phyloP scores from a whole-genome alignment of 2,329 filamentous ascomycete species.

The Shiraia sp. region DNA sequence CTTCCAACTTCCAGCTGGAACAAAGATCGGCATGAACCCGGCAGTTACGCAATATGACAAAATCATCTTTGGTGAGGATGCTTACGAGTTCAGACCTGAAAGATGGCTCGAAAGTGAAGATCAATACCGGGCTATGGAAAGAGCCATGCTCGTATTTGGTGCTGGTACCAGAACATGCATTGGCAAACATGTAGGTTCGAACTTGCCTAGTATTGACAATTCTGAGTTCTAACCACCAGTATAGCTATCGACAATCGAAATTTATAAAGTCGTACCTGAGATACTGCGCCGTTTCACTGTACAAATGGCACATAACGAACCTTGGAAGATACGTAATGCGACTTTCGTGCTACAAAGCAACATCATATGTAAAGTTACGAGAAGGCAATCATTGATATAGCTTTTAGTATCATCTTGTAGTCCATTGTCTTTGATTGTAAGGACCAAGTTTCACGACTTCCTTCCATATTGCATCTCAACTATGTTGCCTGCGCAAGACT shows the following conservation, averaged over 20 bases:
- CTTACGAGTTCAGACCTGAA: slow-evolving; percentile 49
- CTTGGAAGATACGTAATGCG: slow-evolving; percentile 21
- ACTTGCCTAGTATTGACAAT: too few relatives aligned
- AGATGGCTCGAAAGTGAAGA: slow-evolving; percentile 47
- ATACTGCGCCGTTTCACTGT: slow-evolving; percentile 20
- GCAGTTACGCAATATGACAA: slow-evolving; percentile 49
- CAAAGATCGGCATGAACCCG: slow-evolving; percentile 49
- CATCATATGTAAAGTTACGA: not conserved
- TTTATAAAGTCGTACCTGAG: slow-evolving; percentile 24
- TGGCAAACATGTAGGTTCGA: slow-evolving; percentile 24
- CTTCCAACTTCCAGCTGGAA: slow-evolving; percentile 38
- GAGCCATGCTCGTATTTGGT: slow-evolving; percentile 44
- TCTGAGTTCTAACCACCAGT: too few relatives aligned
- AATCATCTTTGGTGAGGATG: slow-evolving; percentile 45
- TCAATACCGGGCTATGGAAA: slow-evolving; percentile 20
- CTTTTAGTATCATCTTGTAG: too few relatives aligned
- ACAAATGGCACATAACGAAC: slow-evolving; percentile 22
- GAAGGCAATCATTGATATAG: slow-evolving; percentile 1
- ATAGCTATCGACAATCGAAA: slow-evolving; percentile 17
- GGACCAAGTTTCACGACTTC: too few relatives aligned
- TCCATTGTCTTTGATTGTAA: too few relatives aligned
- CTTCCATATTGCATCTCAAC: too few relatives aligned
- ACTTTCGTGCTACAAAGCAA: not conserved
- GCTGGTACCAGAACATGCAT: slow-evolving; percentile 38
- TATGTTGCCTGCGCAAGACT: too few relatives aligned